phyloP scores from a whole-genome alignment of 2,329 filamentous ascomycete species.

The Fusarium musae region DNA sequence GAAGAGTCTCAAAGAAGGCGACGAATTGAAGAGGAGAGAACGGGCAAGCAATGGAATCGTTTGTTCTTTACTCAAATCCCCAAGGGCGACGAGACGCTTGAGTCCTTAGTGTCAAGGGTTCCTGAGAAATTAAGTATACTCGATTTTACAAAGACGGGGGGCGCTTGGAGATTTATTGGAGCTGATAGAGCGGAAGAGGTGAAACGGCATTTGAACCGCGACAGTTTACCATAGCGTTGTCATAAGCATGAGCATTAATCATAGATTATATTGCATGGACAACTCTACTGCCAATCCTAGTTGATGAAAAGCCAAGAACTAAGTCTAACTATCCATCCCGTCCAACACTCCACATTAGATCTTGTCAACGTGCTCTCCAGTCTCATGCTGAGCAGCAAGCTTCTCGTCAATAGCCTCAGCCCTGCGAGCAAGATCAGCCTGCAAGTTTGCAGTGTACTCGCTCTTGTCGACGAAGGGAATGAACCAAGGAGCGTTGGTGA shows the following conservation, averaged over 20 bases:
- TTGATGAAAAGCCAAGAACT: not conserved
- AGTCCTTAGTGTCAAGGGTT: not conserved
- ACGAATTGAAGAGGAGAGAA: slow-evolving; percentile 72
- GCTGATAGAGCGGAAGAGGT: not conserved
- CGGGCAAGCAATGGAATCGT: slow-evolving; percentile 33
- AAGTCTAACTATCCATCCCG: not conserved
- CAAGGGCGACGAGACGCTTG: not conserved
- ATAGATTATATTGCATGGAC: not conserved
- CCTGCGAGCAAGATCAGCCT: slow-evolving; percentile 66
- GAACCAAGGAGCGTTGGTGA: slow-evolving; percentile 23
- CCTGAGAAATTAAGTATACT: not conserved
- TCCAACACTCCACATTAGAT: not conserved
- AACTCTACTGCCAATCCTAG: not conserved
- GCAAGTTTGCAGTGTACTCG: slow-evolving; percentile 28
- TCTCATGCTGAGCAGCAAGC: slow-evolving; percentile 16
- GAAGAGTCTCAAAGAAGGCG: slow-evolving; percentile 84
- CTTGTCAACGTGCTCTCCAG: slow-evolving; percentile 10
- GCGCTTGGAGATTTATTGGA: slow-evolving; percentile 10
- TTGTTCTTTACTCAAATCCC: slow-evolving; percentile 24
- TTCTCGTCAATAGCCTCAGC: slow-evolving; percentile 47
- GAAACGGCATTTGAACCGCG: not conserved
- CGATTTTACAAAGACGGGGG: not conserved
- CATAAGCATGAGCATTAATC: not conserved
- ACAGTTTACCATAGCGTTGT: slow-evolving; percentile 57
- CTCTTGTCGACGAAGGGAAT: slow-evolving; percentile 16